A percentile compares a stretch with the other conserved stretches of the same genome.
phyloP scores from a whole-genome alignment of 2,329 filamentous ascomycete species.

The Clonostachys rhizophaga region DNA sequence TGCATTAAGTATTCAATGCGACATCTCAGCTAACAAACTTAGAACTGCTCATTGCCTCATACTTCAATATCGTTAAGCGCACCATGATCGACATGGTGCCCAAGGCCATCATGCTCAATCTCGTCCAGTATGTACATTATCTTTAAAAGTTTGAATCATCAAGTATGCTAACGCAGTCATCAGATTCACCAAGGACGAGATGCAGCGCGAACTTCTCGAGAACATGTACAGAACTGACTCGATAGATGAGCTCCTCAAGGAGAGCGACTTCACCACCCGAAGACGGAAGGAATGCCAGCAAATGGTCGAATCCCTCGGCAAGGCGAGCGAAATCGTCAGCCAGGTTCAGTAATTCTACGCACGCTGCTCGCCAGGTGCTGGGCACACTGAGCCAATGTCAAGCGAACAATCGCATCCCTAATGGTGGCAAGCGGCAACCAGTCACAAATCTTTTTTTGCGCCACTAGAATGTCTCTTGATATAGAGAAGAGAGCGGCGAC shows the following conservation, averaged over 20 bases:
- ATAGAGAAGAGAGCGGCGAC: no score
- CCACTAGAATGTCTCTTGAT: no score
- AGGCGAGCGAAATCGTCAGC: constrained; percentile 94
- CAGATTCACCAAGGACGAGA: constrained; percentile 94
- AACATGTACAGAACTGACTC: constrained; percentile 94
- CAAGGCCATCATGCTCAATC: constrained; percentile 96
- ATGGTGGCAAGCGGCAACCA: no score
- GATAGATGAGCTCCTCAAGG: constrained; percentile 91
- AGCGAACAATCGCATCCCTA: no score
- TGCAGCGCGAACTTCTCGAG: constrained; percentile 94
- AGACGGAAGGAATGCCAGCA: constrained; percentile 97
- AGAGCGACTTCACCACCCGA: constrained; percentile 94
- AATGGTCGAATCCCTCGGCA: constrained; percentile 91
- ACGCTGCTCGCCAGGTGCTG: no score
- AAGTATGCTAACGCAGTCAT: not conserved
- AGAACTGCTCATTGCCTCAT: constrained; percentile 94
- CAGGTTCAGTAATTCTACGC: constrained; percentile 51
- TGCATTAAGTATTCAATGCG: no score
- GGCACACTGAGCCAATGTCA: no score
- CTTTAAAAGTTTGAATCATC: not conserved
- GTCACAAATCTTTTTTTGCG: no score
- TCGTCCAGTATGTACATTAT: constrained; percentile 72
- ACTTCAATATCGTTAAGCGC: constrained; percentile 96
- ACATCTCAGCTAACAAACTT: not conserved
- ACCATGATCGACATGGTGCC: constrained; percentile 99